These are phyloP conservation scores for Schwanniomyces polymorphus DNA, from an alignment of 805 yeast genomes.

Conservation along the genomic window DNA sequence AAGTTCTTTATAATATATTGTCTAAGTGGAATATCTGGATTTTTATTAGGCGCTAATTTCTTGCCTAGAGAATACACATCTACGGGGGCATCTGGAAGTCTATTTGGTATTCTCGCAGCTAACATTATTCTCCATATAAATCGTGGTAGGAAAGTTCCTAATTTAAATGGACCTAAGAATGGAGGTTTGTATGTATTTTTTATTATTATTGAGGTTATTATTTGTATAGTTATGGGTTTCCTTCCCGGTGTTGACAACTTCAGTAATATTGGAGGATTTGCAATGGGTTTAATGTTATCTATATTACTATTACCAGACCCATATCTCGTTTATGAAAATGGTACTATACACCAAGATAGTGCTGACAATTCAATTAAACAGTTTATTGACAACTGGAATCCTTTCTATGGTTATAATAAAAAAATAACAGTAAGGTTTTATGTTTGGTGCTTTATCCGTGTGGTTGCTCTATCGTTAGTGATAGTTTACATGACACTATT, in stretches of 20 bases:
- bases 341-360: slow-evolving; percentile 35
- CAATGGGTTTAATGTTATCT: slow-evolving; percentile 55
- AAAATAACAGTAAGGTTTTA: slow-evolving; percentile 41
- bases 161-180: slow-evolving; percentile 42
- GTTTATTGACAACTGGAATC: slow-evolving; percentile 41
- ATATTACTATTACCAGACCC: slow-evolving; percentile 58
- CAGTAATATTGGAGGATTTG: slow-evolving; percentile 74
- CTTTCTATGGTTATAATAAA: slow-evolving; percentile 29
- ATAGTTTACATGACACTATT: slow-evolving; percentile 53
- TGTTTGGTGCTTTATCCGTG: slow-evolving; percentile 53
- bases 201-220: slow-evolving; percentile 54
- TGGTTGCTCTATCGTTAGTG: slow-evolving; percentile 41
- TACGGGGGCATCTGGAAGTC: slow-evolving; percentile 70
- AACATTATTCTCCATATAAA: slow-evolving; percentile 56
- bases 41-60: slow-evolving; percentile 66
- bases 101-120: slow-evolving; percentile 67
- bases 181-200: slow-evolving; percentile 47
- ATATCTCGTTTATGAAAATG: slow-evolving; percentile 40
- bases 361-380: slow-evolving; percentile 28
- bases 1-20: slow-evolving; percentile 57
- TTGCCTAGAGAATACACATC: slow-evolving; percentile 66
- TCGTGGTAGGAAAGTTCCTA: slow-evolving; percentile 50
- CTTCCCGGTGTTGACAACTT: slow-evolving; percentile 79
- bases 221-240: slow-evolving; percentile 62
- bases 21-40: slow-evolving; percentile 65